Evolutionary conservation across 139 green algal genomes (phyloP).

Genomic region (Chlorella sp.): DNA sequence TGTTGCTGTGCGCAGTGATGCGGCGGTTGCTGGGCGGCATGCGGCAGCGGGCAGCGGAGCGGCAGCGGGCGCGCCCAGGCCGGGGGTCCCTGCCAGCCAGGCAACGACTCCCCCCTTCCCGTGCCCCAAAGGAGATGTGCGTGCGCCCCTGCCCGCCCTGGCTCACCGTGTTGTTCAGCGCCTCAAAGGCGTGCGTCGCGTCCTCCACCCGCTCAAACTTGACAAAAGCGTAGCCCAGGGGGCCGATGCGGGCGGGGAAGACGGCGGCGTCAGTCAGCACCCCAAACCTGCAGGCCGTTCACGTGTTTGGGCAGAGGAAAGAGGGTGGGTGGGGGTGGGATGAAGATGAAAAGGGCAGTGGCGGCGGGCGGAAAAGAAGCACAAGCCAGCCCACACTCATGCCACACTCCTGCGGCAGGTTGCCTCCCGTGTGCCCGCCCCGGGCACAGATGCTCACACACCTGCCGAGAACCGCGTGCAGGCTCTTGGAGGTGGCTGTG

Average conservation of each 20-base stretch:
- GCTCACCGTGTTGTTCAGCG: conserved; percentile 57
- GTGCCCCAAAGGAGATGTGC: no score
- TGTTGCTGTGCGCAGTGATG: no score
- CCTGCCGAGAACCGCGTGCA: conserved; percentile 49
- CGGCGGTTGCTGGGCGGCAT: no score
- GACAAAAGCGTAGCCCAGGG: conserved; percentile 67
- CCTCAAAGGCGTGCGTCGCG: conserved; percentile 48
- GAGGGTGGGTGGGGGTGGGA: neutral
- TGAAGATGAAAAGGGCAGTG: neutral
- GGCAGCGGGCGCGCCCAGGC: no score
- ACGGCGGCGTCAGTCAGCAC: conserved; percentile 58
- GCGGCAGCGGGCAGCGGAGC: no score
- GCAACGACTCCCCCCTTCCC: no score
- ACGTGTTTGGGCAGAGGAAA: neutral
- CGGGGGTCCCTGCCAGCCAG: neutral
- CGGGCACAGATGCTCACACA: neutral
- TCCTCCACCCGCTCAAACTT: conserved; percentile 63
- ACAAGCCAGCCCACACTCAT: no score
- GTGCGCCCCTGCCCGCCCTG: no score
- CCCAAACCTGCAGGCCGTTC: conserved; percentile 38
- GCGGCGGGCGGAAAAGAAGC: neutral
- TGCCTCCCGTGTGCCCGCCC: neutral
- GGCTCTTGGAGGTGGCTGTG: conserved; percentile 48
- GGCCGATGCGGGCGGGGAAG: conserved; percentile 65
- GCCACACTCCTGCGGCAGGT: no score